A percentile compares a stretch with the other conserved stretches of the same genome.
phyloP scores from a whole-genome alignment of 345 rosid species.

The Lepidium sativum region DNA sequence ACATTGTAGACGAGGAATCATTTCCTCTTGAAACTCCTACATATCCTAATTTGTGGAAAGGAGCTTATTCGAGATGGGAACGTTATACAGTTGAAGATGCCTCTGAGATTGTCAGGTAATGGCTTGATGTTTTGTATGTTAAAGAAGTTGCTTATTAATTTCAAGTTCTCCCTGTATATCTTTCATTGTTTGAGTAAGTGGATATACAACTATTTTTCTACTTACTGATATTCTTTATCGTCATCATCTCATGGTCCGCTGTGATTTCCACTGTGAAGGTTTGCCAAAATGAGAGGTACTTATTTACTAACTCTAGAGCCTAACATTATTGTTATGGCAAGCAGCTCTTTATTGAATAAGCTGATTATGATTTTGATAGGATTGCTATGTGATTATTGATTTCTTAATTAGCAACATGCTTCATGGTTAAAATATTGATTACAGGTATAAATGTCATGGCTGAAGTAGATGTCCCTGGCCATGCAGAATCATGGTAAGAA shows the following conservation, averaged over 20 bases:
- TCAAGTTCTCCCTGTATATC: neutral
- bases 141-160: neutral
- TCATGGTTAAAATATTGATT: neutral
- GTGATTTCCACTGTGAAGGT: conserved; percentile 44
- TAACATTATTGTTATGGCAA: neutral
- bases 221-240: conserved; percentile 18
- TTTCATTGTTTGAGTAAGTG: neutral
- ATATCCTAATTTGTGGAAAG: conserved; percentile 82
- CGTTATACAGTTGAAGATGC: conserved; percentile 94
- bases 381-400: neutral
- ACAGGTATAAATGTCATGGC: conserved; percentile 95
- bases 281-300: conserved; percentile 90
- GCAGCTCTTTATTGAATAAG: neutral
- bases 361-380: neutral
- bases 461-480: conserved; percentile 95
- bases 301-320: neutral
- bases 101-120: conserved; percentile 72
- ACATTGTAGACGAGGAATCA: conserved; percentile 82
- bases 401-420: neutral
- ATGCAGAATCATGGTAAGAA: conserved; percentile 87
- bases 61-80: conserved; percentile 84
- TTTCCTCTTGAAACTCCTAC: conserved; percentile 89
- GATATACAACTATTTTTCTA: neutral
- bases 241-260: conserved; percentile 4
- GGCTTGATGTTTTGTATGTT: neutral